These are phyloP conservation scores for Cymodocea nodosa DNA, from an alignment of 116 monocot species.

Conservation along the genomic window DNA sequence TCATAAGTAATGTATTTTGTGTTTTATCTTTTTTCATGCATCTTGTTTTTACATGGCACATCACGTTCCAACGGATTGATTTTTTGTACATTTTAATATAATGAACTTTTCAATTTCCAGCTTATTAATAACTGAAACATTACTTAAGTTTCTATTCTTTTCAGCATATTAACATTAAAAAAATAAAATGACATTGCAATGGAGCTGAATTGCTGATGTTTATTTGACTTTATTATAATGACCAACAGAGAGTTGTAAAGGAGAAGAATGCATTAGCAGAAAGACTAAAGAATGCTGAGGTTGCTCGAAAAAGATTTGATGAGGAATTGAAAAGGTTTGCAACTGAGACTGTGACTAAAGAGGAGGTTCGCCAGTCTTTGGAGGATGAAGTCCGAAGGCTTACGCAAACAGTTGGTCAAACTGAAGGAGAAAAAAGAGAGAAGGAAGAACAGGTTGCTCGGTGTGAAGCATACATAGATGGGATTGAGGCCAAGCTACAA, in stretches of 20 bases:
- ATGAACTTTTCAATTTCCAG: too few relatives aligned
- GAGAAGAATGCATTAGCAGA: slow-evolving; percentile 89
- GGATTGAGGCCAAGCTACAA: slow-evolving; percentile 78
- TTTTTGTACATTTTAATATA: too few relatives aligned
- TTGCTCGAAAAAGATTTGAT: slow-evolving; percentile 70
- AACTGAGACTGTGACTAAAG: slow-evolving; percentile 55
- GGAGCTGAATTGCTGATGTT: background rate
- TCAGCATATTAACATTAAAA: too few relatives aligned
- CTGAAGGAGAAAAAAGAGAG: slow-evolving; percentile 88
- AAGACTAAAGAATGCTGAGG: slow-evolving; percentile 73
- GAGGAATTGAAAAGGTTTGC: slow-evolving; percentile 87
- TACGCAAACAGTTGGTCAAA: slow-evolving; percentile 76
- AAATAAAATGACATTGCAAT: too few relatives aligned
- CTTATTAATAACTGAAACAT: too few relatives aligned
- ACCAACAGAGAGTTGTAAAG: slow-evolving; percentile 58
- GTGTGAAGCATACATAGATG: slow-evolving; percentile 89
- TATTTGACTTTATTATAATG: background rate
- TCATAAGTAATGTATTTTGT: too few relatives aligned
- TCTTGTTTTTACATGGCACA: too few relatives aligned
- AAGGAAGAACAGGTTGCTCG: slow-evolving; percentile 83
- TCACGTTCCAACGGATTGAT: too few relatives aligned
- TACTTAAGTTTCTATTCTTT: too few relatives aligned
- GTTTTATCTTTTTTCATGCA: too few relatives aligned
- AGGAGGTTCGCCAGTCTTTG: slow-evolving; percentile 67
- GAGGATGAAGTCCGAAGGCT: slow-evolving; percentile 74